Percentiles rank a stretch among this genome's conserved stretches.
These are phyloP conservation scores for Picochlorum sp. DNA, from an alignment of 139 green algal species.

Conservation along the genomic window DNA sequence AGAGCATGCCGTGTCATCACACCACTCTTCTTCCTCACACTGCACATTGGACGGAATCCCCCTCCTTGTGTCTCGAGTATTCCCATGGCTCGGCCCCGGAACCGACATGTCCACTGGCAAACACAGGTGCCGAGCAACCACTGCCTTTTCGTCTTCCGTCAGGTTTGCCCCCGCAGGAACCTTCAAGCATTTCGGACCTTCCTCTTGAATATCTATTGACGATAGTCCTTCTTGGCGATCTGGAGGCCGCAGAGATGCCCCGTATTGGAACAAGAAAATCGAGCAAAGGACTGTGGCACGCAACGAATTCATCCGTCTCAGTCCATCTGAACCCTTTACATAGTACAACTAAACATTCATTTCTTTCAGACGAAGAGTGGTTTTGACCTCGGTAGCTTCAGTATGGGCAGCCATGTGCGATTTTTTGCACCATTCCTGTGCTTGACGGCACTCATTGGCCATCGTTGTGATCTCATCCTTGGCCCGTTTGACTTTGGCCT, in stretches of 20 bases:
- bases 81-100: neutral
- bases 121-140: neutral
- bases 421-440: conserved; percentile 4
- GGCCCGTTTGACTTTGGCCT: conserved; percentile 2
- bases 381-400: conserved; percentile 3
- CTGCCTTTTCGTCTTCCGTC: neutral
- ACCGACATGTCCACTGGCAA: too few species aligned
- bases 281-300: too few species aligned
- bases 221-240: too few species aligned
- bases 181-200: too few species aligned
- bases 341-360: neutral
- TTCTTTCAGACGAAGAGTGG: neutral
- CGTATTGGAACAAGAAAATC: too few species aligned
- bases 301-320: too few species aligned
- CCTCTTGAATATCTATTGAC: too few species aligned
- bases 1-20: conserved; percentile 26
- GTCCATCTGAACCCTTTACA: too few species aligned
- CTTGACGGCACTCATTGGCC: neutral
- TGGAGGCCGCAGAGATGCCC: too few species aligned
- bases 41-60: conserved; percentile 34
- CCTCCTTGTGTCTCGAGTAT: neutral
- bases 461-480: neutral
- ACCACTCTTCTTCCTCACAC: conserved; percentile 32
- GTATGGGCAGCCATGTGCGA: neutral
- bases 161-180: neutral